These are phyloP conservation scores for Debaryomyces castellii DNA, from an alignment of 805 yeast species.

Conservation along the genomic window DNA sequence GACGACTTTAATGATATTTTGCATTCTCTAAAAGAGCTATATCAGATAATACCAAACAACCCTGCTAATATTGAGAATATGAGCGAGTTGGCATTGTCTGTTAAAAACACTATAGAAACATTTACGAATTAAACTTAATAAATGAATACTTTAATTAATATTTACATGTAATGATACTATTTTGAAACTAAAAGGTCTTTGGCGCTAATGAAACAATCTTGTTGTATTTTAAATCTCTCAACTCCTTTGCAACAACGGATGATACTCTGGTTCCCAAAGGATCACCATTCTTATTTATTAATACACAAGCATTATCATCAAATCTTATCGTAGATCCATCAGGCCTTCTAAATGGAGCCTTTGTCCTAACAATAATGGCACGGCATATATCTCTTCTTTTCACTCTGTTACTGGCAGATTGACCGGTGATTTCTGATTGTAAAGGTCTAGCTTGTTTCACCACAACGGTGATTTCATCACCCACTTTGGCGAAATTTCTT, in stretches of 20 bases:
- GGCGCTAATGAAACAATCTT: slow-evolving; percentile 92
- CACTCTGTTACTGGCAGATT: slow-evolving; percentile 73
- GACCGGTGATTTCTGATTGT: slow-evolving; percentile 69
- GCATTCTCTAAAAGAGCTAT: slow-evolving; percentile 11
- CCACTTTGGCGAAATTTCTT: slow-evolving; percentile 75
- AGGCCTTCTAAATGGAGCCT: slow-evolving; percentile 69
- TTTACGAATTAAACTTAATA: neutral
- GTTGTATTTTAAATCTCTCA: slow-evolving; percentile 76
- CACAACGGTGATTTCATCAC: slow-evolving; percentile 92
- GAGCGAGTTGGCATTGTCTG: slow-evolving; percentile 16
- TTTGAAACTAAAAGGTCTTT: slow-evolving; percentile 35
- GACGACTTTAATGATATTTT: slow-evolving; percentile 14
- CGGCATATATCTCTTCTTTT: slow-evolving; percentile 95
- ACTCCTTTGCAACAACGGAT: slow-evolving; percentile 87
- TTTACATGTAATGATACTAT: slow-evolving; percentile 4
- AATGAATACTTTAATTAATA: neutral
- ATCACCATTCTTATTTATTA: slow-evolving; percentile 88
- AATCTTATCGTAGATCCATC: slow-evolving; percentile 87
- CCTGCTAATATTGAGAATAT: slow-evolving; percentile 11
- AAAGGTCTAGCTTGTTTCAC: slow-evolving; percentile 87
- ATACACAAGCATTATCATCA: slow-evolving; percentile 96
- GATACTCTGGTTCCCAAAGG: slow-evolving; percentile 93
- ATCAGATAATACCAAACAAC: slow-evolving; percentile 11
- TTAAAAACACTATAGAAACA: slow-evolving; percentile 13
- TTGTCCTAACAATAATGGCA: slow-evolving; percentile 93